These are phyloP conservation scores for Dactylis glomerata DNA, from an alignment of 176 grass and related monocot genomes.

Conservation along the genomic window DNA sequence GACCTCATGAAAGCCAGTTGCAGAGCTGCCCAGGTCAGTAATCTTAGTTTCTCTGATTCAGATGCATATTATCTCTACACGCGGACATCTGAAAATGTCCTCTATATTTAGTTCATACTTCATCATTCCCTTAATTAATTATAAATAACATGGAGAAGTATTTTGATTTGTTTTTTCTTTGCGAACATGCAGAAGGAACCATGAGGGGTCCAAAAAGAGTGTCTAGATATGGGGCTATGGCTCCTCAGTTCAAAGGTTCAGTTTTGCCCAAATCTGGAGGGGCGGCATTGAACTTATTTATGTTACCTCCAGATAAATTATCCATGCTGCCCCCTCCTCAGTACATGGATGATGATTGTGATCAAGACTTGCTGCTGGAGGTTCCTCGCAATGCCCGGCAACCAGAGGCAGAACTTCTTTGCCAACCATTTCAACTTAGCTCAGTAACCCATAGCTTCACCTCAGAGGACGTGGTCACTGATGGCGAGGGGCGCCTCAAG, in stretches of 20 bases:
- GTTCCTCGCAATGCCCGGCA: conserved; percentile 66
- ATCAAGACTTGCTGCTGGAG: conserved; percentile 79
- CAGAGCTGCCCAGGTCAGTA: conserved; percentile 62
- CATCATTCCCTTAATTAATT: conserved; percentile 8
- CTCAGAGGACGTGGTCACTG: conserved; percentile 18
- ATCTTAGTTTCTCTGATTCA: conserved; percentile 9
- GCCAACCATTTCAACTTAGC: conserved; percentile 47
- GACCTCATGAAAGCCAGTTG: conserved; percentile 49
- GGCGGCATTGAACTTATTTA: conserved; percentile 52
- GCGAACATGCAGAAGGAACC: conserved; percentile 38
- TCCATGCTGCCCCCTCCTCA: conserved; percentile 47
- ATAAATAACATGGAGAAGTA: not conserved
- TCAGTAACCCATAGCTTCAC: conserved; percentile 29
- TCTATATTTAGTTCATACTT: not conserved
- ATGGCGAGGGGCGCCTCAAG: conserved; percentile 51
- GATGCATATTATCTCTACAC: conserved; percentile 11
- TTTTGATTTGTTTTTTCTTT: conserved; percentile 40
- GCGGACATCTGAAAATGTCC: not conserved
- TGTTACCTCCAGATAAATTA: conserved; percentile 51
- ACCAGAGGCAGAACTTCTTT: conserved; percentile 76
- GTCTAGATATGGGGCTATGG: conserved; percentile 27
- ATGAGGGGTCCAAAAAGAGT: conserved; percentile 64
- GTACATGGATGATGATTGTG: conserved; percentile 45
- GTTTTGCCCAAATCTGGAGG: conserved; percentile 39
- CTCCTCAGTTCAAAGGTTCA: conserved; percentile 29